A percentile compares a stretch with the other conserved stretches of the same genome.
phyloP scores from a whole-genome alignment of 495 filamentous ascomycete species.

The Collariella sp. region DNA sequence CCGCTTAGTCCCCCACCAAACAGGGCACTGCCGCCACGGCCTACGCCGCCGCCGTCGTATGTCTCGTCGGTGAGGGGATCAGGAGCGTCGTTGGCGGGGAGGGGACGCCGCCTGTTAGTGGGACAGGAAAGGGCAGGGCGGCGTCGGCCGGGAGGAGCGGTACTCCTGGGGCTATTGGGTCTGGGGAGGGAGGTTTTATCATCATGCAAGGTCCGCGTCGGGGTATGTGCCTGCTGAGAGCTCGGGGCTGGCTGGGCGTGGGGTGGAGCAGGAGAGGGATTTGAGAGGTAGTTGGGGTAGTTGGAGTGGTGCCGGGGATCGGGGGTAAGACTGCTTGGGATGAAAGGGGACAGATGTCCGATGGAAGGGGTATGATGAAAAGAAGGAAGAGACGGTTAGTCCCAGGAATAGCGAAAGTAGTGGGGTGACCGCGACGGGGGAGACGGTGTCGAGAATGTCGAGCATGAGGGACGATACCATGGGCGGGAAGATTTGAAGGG shows the following conservation, averaged over 20 bases:
- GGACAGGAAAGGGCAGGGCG: too few species aligned
- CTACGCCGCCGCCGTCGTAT: not conserved
- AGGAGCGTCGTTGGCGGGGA: not conserved
- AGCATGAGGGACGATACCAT: not conserved
- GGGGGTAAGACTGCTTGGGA: not conserved
- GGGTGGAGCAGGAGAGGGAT: not conserved
- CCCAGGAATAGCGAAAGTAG: not conserved
- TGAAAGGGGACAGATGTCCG: not conserved
- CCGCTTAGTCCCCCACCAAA: conserved; percentile 18
- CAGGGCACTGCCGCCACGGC: conserved; percentile 2
- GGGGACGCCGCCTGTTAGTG: too few species aligned
- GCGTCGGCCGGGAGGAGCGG: too few species aligned
- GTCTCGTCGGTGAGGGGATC: not conserved
- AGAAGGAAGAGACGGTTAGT: not conserved
- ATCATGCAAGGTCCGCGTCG: too few species aligned
- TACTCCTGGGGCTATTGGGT: not conserved
- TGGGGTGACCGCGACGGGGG: conserved; percentile 1
- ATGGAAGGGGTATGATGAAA: not conserved
- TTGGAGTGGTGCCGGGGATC: conserved; percentile 13
- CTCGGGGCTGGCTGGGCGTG: not conserved
- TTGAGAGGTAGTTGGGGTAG: conserved; percentile 20
- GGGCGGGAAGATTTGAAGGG: not conserved
- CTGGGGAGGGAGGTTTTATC: not conserved
- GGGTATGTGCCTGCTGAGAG: not conserved
- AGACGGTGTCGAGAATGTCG: not conserved